These are phyloP conservation scores for Salmacisia buchloeana DNA, from an alignment of 1,284 basidiomycete genomes.

Conservation along the genomic window DNA sequence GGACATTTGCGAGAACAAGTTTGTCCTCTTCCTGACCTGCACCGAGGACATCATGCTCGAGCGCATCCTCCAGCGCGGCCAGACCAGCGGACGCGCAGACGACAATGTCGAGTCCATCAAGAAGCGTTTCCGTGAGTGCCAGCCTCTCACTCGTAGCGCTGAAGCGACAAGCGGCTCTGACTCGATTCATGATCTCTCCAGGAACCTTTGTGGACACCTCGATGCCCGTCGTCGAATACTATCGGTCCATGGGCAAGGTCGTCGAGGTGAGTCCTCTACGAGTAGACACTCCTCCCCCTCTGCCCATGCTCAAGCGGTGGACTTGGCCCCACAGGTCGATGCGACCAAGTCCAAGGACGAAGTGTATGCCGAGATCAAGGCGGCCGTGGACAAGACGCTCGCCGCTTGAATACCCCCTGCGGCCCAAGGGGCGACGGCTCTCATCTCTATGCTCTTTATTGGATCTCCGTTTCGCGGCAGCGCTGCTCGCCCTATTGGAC, in stretches of 20 bases:
- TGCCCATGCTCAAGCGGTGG: background rate
- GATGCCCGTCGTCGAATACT: constrained; percentile 94
- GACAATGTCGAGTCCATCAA: constrained; percentile 93
- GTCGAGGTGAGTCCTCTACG: constrained; percentile 59
- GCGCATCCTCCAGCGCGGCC: constrained; percentile 78
- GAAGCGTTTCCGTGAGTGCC: constrained; percentile 81
- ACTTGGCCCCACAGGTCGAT: constrained; percentile 18
- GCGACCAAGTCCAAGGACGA: constrained; percentile 37
- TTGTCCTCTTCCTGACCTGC: constrained; percentile 84
- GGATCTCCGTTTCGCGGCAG: too few relatives aligned
- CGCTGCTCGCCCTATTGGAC: too few relatives aligned
- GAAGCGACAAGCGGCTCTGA: background rate
- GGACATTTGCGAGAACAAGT: constrained; percentile 73
- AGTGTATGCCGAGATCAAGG: constrained; percentile 41
- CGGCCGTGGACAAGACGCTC: constrained; percentile 40
- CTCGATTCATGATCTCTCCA: constrained; percentile 43
- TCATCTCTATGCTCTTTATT: too few relatives aligned
- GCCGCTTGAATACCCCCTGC: constrained; percentile 2
- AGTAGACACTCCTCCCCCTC: background rate
- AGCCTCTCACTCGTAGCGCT: background rate
- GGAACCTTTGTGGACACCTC: constrained; percentile 84
- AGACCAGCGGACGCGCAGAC: constrained; percentile 92
- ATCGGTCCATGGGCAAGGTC: constrained; percentile 67
- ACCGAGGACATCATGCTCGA: constrained; percentile 81
- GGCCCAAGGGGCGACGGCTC: too few relatives aligned